Evolutionary conservation across 2,329 filamentous ascomycete species (phyloP).

Genomic region (Ophiocordyceps polyrhachis-furcata): DNA sequence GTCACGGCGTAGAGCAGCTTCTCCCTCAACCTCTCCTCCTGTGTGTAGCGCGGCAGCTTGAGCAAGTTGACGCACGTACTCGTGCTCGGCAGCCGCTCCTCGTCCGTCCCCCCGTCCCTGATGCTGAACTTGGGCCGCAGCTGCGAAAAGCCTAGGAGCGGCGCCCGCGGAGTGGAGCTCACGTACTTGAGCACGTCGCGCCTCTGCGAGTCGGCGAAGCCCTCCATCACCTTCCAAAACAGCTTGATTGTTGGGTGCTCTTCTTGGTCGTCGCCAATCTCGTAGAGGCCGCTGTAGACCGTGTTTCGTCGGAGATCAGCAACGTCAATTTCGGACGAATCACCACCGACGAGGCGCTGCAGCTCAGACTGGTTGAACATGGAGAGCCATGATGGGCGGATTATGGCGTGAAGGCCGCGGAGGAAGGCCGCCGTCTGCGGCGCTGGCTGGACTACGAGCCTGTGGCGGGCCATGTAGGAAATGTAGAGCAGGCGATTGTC

Average conservation of each 20-base stretch:
- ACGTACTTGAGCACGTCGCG: conserved; percentile 88
- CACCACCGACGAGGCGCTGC: conserved; percentile 81
- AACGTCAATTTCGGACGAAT: conserved; percentile 69
- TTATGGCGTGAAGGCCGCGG: conserved; percentile 67
- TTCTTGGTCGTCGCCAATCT: conserved; percentile 67
- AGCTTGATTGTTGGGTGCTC: conserved; percentile 74
- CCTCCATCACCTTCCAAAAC: conserved; percentile 81
- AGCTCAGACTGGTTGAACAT: conserved; percentile 98
- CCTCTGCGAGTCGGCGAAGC: conserved; percentile 56
- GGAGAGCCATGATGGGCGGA: conserved; percentile 79
- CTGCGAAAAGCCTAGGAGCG: conserved; percentile 73
- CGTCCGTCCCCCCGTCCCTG: conserved; percentile 42
- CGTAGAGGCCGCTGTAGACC: conserved; percentile 71
- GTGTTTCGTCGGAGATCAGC: conserved; percentile 74
- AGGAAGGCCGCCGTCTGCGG: conserved; percentile 79
- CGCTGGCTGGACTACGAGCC: conserved; percentile 61
- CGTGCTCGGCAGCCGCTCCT: conserved; percentile 71
- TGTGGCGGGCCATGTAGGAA: conserved; percentile 73
- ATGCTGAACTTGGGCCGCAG: conserved; percentile 79
- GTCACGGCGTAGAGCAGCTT: conserved; percentile 84
- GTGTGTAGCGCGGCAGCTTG: conserved; percentile 71
- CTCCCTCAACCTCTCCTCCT: conserved; percentile 43
- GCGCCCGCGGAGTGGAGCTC: conserved; percentile 79
- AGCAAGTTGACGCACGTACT: conserved; percentile 93
- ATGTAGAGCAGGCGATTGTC: conserved; percentile 91